Conservation (phyloP, 176 grass and related monocot species). For the Oropetium thomaeum region DNA sequence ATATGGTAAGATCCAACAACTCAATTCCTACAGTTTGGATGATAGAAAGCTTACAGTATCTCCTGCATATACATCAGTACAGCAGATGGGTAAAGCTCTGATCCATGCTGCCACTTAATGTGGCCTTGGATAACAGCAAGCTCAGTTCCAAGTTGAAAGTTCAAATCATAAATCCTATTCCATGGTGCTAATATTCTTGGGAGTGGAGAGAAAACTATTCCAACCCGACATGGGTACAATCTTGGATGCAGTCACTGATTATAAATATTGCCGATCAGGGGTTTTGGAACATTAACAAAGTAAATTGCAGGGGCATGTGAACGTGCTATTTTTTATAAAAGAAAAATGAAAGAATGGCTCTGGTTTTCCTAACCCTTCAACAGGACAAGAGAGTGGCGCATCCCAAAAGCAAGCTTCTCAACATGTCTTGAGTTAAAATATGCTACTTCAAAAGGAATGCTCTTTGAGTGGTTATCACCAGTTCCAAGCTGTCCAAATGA, state of each 20-base stretch:
- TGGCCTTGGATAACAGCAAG: not conserved
- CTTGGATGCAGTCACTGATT: not conserved
- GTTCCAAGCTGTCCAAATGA: constrained; percentile 96
- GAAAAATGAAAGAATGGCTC: not conserved
- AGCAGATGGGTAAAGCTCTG: not conserved
- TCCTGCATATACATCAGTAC: not conserved
- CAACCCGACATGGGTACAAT: not conserved
- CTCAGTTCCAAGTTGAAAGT: not conserved
- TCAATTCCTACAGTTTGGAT: not conserved
- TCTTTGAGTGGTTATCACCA: constrained; percentile 65
- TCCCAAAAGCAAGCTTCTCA: constrained; percentile 80
- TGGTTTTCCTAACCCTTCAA: constrained; percentile 53
- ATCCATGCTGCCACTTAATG: not conserved
- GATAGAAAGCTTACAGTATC: not conserved
- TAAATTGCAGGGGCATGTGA: not conserved
- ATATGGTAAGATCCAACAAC: not conserved
- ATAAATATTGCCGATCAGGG: not conserved
- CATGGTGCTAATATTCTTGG: not conserved
- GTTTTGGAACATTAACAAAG: not conserved
- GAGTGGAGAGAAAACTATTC: not conserved
- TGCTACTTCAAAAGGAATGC: constrained; percentile 57
- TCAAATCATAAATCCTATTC: not conserved
- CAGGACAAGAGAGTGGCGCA: constrained; percentile 87
- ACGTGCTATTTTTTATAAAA: not conserved
- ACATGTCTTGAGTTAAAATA: constrained; percentile 61